Base-by-base conservation (phyloP, 2,329 filamentous ascomycete genomes). In the Colletotrichum sp. region DNA sequence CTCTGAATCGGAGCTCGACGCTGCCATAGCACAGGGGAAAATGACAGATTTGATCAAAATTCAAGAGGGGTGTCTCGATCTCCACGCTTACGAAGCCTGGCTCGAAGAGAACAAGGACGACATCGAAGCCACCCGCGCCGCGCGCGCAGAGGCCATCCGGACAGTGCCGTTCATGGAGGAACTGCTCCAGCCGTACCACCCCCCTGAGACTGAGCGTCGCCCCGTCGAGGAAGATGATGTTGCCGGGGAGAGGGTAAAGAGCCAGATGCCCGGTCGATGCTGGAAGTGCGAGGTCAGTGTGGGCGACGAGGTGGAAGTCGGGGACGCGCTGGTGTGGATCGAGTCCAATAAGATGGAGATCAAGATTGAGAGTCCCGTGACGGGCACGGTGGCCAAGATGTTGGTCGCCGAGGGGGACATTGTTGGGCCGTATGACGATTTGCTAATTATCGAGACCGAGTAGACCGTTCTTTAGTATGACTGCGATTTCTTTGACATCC, bases 291-390 rank as follows among this genome's bases (percentile, higher is more conserved):
- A 78, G 26, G 82, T 82, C 7, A 76, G 77, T 43, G 78, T 79
- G 26, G 79, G 79, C 1, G 77, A 79, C 6, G 34, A 65, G 12
- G 79, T 84, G 3, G 64, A 77, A 13, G 78, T 81, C 28, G 83
- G 80, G 7, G 83, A 83, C 28, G 69, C 80, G 7, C 26, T 84
- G 59, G 81, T 83, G 52, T 84, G 77, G 76, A 78, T 84, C 26
- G 83, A 84, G 73, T 83, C 83, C n/a, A 84, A 82, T 67, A 84
- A 84, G 79, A 84, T 84, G 83, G 83, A 84, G 66, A 76, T 84
- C n/a, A 80, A 83, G 58, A 82, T 84, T 65, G 77, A 75, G n/a
- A 83, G 82, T 52, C 80, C 79, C 1, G 65, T 78, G 0, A 69
- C 62, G 21, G 83, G 83, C 5, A 79, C 16, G 38, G 80, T 82